These are phyloP conservation scores for Hypoxylon sp. DNA, from an alignment of 2,329 filamentous ascomycete genomes.

Conservation along the genomic window DNA sequence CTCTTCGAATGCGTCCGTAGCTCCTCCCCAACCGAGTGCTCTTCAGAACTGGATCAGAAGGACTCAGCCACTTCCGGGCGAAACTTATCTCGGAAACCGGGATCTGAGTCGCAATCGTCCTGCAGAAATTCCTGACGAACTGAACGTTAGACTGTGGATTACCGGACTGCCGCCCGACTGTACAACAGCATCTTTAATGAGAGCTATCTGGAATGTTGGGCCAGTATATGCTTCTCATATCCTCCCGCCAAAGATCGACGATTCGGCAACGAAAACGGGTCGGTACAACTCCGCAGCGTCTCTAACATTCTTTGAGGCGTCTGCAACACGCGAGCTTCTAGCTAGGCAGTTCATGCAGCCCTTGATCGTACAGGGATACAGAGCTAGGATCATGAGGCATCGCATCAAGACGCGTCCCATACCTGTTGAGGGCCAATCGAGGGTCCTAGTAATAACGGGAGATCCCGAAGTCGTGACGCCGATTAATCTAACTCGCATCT, in stretches of 20 bases:
- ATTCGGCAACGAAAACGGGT: not conserved
- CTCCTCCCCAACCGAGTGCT: too few relatives aligned
- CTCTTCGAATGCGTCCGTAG: not conserved
- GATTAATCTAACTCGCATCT: not conserved
- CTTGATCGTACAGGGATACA: conserved; percentile 4
- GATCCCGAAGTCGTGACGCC: conserved; percentile 9
- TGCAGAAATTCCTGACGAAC: conserved; percentile 7
- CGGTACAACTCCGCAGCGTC: conserved; percentile 12
- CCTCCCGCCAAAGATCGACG: not conserved
- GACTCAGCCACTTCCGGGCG: too few relatives aligned
- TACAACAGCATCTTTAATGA: conserved; percentile 1
- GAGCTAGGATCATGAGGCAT: not conserved
- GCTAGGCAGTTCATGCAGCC: not conserved
- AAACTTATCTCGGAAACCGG: conserved; percentile 9
- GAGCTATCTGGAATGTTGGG: conserved; percentile 3
- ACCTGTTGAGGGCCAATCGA: not conserved
- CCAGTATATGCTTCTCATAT: conserved; percentile 9
- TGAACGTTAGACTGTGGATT: conserved; percentile 19
- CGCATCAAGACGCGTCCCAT: not conserved
- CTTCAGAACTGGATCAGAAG: too few relatives aligned
- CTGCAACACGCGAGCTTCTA: conserved; percentile 2
- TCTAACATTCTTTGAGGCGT: conserved; percentile 10
- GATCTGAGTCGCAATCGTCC: not conserved
- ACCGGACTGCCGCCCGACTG: conserved; percentile 11
- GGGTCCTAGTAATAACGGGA: conserved; percentile 15